These are phyloP conservation scores for Trifolium dubium DNA, from an alignment of 306 rosid genomes.

Conservation along the genomic window DNA sequence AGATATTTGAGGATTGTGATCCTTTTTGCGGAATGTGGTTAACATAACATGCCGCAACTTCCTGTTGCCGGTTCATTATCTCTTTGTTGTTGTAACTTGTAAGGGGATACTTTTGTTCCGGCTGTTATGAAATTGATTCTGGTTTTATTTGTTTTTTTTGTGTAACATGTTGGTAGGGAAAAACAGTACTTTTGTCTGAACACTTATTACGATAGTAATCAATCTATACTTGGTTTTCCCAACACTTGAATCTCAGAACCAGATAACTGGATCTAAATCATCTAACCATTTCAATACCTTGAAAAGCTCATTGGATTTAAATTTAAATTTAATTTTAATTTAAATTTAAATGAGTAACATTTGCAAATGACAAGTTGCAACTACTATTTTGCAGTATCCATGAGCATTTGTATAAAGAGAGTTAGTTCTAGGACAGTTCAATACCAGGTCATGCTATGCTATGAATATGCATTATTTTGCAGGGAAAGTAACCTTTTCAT, in stretches of 20 bases:
- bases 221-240: neutral
- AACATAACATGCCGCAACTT: constrained; percentile 50
- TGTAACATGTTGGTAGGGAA: constrained; percentile 24
- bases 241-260: neutral
- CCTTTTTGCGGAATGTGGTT: neutral
- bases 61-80: constrained; percentile 61
- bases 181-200: neutral
- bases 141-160: constrained; percentile 21
- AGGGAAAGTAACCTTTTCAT: neutral
- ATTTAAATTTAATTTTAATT: too few relatives aligned
- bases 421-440: neutral
- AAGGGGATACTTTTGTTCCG: constrained; percentile 38
- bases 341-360: too few relatives aligned
- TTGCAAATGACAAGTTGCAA: too few relatives aligned
- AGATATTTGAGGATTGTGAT: neutral
- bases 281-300: too few relatives aligned
- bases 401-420: too few relatives aligned
- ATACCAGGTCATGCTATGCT: neutral
- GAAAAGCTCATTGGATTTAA: too few relatives aligned
- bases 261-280: too few relatives aligned
- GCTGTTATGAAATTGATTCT: constrained; percentile 37
- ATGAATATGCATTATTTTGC: neutral
- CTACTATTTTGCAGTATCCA: too few relatives aligned
- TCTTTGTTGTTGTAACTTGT: neutral
- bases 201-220: neutral